Conservation (phyloP, 257 asterid species). For the Craterostigma plantagineum region DNA sequence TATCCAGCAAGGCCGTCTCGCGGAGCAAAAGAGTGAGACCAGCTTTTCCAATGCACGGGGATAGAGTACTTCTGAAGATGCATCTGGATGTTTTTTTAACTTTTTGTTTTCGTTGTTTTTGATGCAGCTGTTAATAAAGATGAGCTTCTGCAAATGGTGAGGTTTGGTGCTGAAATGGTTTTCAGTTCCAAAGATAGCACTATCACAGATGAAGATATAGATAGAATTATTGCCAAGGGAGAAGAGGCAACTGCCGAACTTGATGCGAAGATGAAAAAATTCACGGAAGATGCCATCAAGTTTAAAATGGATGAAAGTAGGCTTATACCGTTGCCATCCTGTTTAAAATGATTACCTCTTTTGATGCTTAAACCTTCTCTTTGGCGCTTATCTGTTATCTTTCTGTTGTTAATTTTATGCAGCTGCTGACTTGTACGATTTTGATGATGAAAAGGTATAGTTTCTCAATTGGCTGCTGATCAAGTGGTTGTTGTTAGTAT, state of each 20-base stretch:
- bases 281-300: slow-evolving; percentile 96
- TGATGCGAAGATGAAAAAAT: slow-evolving; percentile 97
- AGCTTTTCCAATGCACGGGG: not conserved
- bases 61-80: not conserved
- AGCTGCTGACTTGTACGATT: slow-evolving; percentile 97
- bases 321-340: slow-evolving; percentile 16
- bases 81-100: not conserved
- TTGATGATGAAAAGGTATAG: slow-evolving; percentile 81
- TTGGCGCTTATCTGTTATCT: slow-evolving; percentile 1
- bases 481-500: too few species aligned
- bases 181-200: slow-evolving; percentile 99
- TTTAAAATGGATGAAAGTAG: slow-evolving; percentile 97
- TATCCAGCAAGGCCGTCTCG: slow-evolving; percentile 95
- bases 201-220: slow-evolving; percentile 96
- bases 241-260: slow-evolving; percentile 99
- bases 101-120: slow-evolving; percentile 1
- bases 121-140: slow-evolving; percentile 89
- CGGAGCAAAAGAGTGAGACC: slow-evolving; percentile 87
- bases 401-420: slow-evolving; percentile 23
- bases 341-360: too few species aligned
- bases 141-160: slow-evolving; percentile 94
- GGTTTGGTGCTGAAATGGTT: slow-evolving; percentile 99
- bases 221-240: slow-evolving; percentile 96
- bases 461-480: not conserved
- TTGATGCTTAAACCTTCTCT: too few species aligned